These are phyloP conservation scores for Paraleonurus japonicus DNA, from an alignment of 257 asterid genomes.

Conservation along the genomic window DNA sequence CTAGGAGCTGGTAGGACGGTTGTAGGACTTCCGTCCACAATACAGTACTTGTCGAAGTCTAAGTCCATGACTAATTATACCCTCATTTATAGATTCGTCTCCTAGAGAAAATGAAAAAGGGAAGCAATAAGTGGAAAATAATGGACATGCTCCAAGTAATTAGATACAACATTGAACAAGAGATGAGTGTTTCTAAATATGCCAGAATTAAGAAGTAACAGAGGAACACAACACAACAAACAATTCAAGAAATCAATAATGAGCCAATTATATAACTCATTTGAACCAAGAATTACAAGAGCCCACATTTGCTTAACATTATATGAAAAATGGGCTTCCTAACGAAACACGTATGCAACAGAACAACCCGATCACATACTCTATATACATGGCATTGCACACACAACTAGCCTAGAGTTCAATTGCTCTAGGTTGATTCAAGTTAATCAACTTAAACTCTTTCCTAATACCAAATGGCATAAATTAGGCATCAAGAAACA, in stretches of 20 bases:
- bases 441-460: background rate
- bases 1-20: conserved; percentile 72
- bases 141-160: background rate
- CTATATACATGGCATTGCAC: background rate
- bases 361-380: background rate
- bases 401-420: background rate
- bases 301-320: background rate
- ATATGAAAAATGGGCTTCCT: background rate
- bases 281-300: background rate
- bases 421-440: background rate
- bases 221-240: background rate
- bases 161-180: background rate
- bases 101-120: conserved; percentile 30
- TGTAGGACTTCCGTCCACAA: conserved; percentile 84
- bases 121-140: conserved; percentile 1
- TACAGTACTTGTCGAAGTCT: conserved; percentile 74
- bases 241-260: background rate
- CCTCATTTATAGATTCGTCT: conserved; percentile 39
- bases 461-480: background rate
- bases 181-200: background rate
- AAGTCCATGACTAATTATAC: conserved; percentile 41
- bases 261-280: background rate
- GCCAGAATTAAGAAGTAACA: background rate
- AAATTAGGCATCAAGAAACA: conserved; percentile 33
- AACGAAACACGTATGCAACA: background rate